Evolutionary conservation across 805 yeast genomes (phyloP), one percentile per base, ranked within the genome.

Genomic region (Hagleromyces aurorensis): DNA sequence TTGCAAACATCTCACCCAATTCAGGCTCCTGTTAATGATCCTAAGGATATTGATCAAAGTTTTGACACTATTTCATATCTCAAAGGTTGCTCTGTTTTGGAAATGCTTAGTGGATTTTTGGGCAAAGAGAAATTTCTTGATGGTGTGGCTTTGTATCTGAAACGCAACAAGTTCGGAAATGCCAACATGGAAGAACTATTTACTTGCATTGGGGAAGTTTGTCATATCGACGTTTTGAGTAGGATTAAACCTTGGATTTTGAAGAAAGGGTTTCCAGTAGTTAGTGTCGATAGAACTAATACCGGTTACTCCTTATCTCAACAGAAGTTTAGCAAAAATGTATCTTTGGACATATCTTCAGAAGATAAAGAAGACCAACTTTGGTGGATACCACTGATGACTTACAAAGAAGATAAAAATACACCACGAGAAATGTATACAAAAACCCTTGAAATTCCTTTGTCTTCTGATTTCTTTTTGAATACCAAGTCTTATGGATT

Each of bases 31-130:
- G 84, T 84, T n/a, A 59, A 69, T 43, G 73, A 77, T 48, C 89
- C 89, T 4, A 70, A 72, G 38, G 91, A 83, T 44, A 77, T 83
- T 39, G 81, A 78, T 52, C 87, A 83, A 59, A 75, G 81, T 12
- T 83, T 83, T 52, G 94, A 83, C 49, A 75, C 75, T 19, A 83
- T 83, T 33, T 81, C 91, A 4, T 83, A 83, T 55, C 60, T 75
- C 40, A 83, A 83, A 60, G 94, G 94, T 33, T 81, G 86, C 5
- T 77, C 87, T 15, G 65, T 79, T 16, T 74, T 83, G 35, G 66
- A 76, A 49, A 84, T 84, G 94, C 64, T 82, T 34, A 72, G 87
- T 20, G 71, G 69, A 42, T 70, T 72, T 51, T 60, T 84, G 36
- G 87, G 91, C 23, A 72, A 66, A 38, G 84, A 76, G 9, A 54